Base-by-base conservation (phyloP, 768 basidiomycete genomes). In the Leccinellum rugosiceps region DNA sequence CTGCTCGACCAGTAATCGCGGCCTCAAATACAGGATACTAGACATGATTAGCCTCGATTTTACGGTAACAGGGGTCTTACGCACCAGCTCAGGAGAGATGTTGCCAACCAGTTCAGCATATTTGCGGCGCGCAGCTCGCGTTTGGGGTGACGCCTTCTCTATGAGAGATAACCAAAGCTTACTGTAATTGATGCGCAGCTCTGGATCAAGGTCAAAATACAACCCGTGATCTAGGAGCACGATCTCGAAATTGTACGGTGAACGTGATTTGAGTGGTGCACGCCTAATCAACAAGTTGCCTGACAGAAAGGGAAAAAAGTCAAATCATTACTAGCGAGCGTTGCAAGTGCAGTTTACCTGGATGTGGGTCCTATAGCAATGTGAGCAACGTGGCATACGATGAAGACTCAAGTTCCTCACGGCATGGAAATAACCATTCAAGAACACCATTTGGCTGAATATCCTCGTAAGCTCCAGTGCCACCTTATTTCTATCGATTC, bases 11-110 rank as follows among this genome's bases (percentile, higher is more conserved):
- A 63, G 95, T 98, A 46, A 98, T 86, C 14, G 95, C 95, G 21
- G 93, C 92, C 72, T 98, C 94, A 59, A 98, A 94, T 11, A 97
- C 82, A 9, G 94, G 91, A 69, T 97, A 98, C 90, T 95, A 65
- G 0, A 53, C 28, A 21, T 48, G 30, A 49, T 55, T 23, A 56
- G 45, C 50, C 41, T 61, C n/a, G 41, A 50, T 19, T n/a, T 51
- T 38, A 28, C 14, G 1, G 21, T 9, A 7, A 50, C 38, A 32
- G 52, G 17, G 32, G 51, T 14, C 14, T 47, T 17, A 72, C 83
- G 55, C 65, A 95, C 93, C 62, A 95, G 79, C 58, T 94, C 92
- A 43, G 88, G 84, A 5, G 84, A 87, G 56, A 98, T 89, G 67
- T 96, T 96, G 5, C 93, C 97, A 11, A 98, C 93, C 2, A 93